Evolutionary conservation across 148 eudicot genomes (phyloP).

Genomic region (Rhododendron kiyosumense): DNA sequence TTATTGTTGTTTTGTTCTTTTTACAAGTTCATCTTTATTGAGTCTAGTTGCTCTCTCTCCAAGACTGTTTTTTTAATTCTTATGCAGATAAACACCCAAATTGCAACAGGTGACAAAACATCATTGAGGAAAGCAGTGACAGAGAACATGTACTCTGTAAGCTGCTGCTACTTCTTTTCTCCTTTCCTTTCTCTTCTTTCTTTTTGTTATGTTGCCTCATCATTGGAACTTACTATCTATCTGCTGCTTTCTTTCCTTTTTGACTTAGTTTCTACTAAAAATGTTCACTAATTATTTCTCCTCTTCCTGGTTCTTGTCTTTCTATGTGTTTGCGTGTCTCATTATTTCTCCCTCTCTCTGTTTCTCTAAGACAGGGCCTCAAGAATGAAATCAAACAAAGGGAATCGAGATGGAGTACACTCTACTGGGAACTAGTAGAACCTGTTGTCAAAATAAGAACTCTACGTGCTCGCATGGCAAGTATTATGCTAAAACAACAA

Average conservation of each 20-base stretch:
- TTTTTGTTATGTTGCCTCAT: neutral
- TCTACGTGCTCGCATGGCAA: conserved; percentile 85
- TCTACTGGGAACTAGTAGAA: conserved; percentile 78
- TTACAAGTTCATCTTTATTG: conserved; percentile 2
- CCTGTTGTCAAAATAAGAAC: conserved; percentile 85
- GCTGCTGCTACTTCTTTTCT: conserved; percentile 19
- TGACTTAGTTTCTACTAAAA: neutral
- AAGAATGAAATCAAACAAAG: conserved; percentile 89
- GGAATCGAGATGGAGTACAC: conserved; percentile 69
- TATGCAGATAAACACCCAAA: conserved; percentile 58
- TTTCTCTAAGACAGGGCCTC: conserved; percentile 52
- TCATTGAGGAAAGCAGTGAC: conserved; percentile 80
- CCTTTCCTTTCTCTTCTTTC: neutral
- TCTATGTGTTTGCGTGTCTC: neutral
- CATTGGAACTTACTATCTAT: neutral
- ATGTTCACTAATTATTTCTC: neutral
- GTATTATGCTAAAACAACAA: conserved; percentile 17
- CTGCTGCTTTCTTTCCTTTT: neutral
- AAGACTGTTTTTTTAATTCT: neutral
- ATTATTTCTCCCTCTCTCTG: neutral
- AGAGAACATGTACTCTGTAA: conserved; percentile 87
- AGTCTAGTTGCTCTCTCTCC: conserved; percentile 5
- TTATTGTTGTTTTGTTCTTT: neutral
- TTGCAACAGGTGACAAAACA: conserved; percentile 75
- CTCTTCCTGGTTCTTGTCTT: neutral